phyloP scores from a whole-genome alignment of 495 filamentous ascomycete species.

The Pseudomonodictys pantanalensis region DNA sequence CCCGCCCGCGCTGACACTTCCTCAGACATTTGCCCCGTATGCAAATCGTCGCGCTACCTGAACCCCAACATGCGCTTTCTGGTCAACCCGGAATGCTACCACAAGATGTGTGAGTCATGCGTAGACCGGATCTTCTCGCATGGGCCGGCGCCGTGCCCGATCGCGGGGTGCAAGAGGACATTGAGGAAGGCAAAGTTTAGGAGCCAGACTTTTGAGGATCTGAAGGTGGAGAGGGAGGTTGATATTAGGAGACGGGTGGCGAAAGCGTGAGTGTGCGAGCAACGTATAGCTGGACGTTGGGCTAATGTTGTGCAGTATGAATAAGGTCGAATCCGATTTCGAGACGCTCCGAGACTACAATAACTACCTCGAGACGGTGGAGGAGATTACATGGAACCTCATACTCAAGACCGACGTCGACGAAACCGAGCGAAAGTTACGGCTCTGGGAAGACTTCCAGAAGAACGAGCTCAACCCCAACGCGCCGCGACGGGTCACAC shows the following conservation, averaged over 20 bases:
- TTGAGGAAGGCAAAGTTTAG: constrained; percentile 82
- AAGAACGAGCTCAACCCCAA: constrained; percentile 53
- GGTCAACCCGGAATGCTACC: constrained; percentile 97
- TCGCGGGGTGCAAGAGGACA: constrained; percentile 79
- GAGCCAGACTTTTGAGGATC: constrained; percentile 83
- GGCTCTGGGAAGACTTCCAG: constrained; percentile 66
- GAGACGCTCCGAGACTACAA: constrained; percentile 76
- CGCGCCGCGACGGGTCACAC: background rate
- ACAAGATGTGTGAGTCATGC: constrained; percentile 95
- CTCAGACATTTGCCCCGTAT: constrained; percentile 88
- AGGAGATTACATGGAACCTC: constrained; percentile 85
- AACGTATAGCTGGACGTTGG: background rate
- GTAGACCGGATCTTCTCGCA: constrained; percentile 90
- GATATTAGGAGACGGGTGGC: constrained; percentile 82
- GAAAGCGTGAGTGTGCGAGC: constrained; percentile 53
- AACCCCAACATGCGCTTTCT: constrained; percentile 91
- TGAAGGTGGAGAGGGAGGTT: constrained; percentile 88
- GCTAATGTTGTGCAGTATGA: constrained; percentile 52
- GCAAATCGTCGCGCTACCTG: constrained; percentile 92
- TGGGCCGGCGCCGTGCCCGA: constrained; percentile 85
- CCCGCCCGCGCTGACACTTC: constrained; percentile 11
- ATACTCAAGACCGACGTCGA: constrained; percentile 67
- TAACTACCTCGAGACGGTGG: constrained; percentile 90
- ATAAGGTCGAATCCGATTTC: constrained; percentile 87
- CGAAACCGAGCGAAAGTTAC: constrained; percentile 66